These are phyloP conservation scores for Polygonum aviculare DNA, from an alignment of 148 eudicot genomes.

Conservation along the genomic window DNA sequence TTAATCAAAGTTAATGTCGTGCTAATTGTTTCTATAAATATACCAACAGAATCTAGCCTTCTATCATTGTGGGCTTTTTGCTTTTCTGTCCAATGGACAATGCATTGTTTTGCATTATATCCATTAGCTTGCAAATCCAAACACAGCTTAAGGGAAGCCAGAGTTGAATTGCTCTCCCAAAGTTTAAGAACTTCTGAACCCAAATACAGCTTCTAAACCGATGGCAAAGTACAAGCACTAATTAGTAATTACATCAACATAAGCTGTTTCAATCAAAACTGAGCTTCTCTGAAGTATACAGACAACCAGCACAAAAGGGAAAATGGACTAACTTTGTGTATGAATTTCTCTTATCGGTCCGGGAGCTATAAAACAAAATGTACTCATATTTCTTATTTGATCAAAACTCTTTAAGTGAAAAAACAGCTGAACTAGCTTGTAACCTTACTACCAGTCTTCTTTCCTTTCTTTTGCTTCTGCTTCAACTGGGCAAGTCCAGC, in stretches of 20 bases:
- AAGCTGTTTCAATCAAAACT: not conserved
- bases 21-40: too few species aligned
- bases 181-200: not conserved
- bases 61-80: too few species aligned
- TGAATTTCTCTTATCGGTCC: not conserved
- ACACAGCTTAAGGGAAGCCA: not conserved
- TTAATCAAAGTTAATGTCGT: too few species aligned
- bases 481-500: conserved; percentile 86
- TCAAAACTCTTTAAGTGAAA: not conserved
- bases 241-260: not conserved
- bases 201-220: not conserved
- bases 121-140: too few species aligned
- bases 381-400: not conserved
- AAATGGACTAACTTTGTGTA: not conserved
- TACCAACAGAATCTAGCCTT: too few species aligned
- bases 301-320: not conserved
- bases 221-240: not conserved
- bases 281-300: not conserved
- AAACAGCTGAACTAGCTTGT: not conserved
- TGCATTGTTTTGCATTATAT: too few species aligned
- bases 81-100: too few species aligned
- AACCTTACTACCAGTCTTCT: conserved; percentile 47
- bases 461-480: conserved; percentile 91
- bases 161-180: not conserved
- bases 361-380: not conserved